A percentile compares a stretch with the other conserved stretches of the same genome.
phyloP scores from a whole-genome alignment of 352 stramenopile species.

The Pythium oligandrum region DNA sequence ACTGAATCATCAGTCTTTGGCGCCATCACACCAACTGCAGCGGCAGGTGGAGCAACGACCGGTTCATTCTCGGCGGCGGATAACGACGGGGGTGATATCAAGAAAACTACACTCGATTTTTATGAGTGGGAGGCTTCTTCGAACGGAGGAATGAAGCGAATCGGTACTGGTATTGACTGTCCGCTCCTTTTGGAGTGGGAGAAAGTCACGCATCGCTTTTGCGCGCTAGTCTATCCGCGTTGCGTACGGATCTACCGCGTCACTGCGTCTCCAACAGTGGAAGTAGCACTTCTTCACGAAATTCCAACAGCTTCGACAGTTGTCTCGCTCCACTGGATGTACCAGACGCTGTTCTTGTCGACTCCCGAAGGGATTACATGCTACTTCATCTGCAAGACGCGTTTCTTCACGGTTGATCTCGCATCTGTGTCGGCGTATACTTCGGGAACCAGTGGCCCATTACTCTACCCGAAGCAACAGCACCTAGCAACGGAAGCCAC shows the following conservation, averaged over 20 bases:
- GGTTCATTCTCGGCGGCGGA: slow-evolving; percentile 12
- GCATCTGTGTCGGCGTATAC: slow-evolving; percentile 19
- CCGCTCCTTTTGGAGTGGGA: slow-evolving; percentile 67
- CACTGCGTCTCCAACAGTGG: slow-evolving; percentile 10
- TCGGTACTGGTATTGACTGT: slow-evolving; percentile 37
- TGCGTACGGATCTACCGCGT: slow-evolving; percentile 50
- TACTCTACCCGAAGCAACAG: slow-evolving; percentile 14
- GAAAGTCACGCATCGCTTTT: slow-evolving; percentile 32
- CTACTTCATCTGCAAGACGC: slow-evolving; percentile 51
- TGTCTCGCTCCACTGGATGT: slow-evolving; percentile 52
- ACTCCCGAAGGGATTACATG: slow-evolving; percentile 59
- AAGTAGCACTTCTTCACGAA: slow-evolving; percentile 45
- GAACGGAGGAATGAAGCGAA: slow-evolving; percentile 16
- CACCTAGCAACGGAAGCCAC: slow-evolving; percentile 22
- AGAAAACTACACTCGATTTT: slow-evolving; percentile 63
- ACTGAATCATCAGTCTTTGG: slow-evolving; percentile 47
- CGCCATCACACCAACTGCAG: too few relatives aligned
- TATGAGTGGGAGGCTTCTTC: slow-evolving; percentile 48
- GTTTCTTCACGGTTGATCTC: slow-evolving; percentile 59
- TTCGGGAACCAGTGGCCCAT: too few relatives aligned
- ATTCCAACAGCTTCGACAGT: slow-evolving; percentile 37
- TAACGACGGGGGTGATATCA: slow-evolving; percentile 34
- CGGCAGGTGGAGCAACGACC: too few relatives aligned
- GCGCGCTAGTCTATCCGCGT: slow-evolving; percentile 48
- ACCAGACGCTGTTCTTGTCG: slow-evolving; percentile 66